These are phyloP conservation scores for Sarocladiaceae sp. DNA, from an alignment of 2,329 filamentous ascomycete species.

Conservation along the genomic window DNA sequence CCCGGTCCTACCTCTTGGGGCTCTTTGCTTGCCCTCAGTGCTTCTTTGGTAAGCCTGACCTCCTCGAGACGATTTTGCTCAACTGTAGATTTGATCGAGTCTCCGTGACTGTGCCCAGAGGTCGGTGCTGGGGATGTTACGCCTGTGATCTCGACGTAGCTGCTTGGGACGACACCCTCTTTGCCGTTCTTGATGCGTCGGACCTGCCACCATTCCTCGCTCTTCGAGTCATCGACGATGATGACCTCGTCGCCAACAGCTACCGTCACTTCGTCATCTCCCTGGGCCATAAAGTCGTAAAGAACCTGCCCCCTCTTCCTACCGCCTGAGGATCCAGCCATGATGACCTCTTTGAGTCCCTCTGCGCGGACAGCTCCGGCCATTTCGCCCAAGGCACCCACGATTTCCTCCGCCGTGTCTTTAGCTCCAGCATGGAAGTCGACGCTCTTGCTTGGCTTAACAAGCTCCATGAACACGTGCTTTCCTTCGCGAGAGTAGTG, in stretches of 20 bases:
- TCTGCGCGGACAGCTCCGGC: conserved; percentile 81
- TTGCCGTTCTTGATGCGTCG: conserved; percentile 83
- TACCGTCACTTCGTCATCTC: conserved; percentile 93
- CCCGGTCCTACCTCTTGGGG: conserved; percentile 64
- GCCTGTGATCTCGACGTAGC: conserved; percentile 86
- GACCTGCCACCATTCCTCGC: conserved; percentile 98
- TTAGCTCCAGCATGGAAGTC: conserved; percentile 97
- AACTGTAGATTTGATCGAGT: conserved; percentile 54
- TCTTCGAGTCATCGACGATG: conserved; percentile 82
- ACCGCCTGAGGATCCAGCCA: conserved; percentile 62
- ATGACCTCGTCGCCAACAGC: conserved; percentile 84
- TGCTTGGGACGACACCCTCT: conserved; percentile 93
- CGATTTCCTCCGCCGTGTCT: conserved; percentile 92
- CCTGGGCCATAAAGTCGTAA: conserved; percentile 95
- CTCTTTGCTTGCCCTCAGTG: conserved; percentile 57
- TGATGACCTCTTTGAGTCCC: conserved; percentile 76
- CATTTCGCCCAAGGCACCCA: conserved; percentile 79
- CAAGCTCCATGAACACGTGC: conserved; percentile 91
- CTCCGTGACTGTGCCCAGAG: conserved; percentile 30
- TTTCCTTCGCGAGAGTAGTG: conserved; percentile 98
- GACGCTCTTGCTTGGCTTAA: conserved; percentile 86
- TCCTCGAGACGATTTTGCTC: conserved; percentile 78
- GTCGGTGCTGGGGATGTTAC: conserved; percentile 46
- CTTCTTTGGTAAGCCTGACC: conserved; percentile 74
- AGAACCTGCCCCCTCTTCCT: conserved; percentile 81